Conservation (phyloP, 192 early-diverging fungal species). For the Fimicolochytrium jonesii region DNA sequence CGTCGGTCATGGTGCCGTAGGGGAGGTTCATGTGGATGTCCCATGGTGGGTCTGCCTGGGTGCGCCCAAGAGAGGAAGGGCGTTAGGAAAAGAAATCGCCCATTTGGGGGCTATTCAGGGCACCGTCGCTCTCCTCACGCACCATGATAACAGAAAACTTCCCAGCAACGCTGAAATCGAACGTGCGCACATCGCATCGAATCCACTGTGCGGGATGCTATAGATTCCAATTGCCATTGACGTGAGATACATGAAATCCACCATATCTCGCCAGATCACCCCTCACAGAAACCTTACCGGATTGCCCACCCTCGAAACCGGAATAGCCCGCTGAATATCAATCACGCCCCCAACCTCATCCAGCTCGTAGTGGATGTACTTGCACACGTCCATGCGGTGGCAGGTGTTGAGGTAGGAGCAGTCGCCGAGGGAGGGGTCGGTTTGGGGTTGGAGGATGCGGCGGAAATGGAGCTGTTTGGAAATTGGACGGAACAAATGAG, state of each 20-base stretch:
- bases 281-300: conserved; percentile 13
- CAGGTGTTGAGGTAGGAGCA: conserved; percentile 67
- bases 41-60: conserved; percentile 58
- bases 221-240: too few species aligned
- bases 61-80: too few species aligned
- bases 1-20: conserved; percentile 64
- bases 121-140: too few species aligned
- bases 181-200: conserved; percentile 54
- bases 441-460: conserved; percentile 44
- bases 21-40: conserved; percentile 64
- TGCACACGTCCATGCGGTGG: conserved; percentile 58
- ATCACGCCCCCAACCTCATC: conserved; percentile 31
- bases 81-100: too few species aligned
- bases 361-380: conserved; percentile 60
- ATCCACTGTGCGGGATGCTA: conserved; percentile 60
- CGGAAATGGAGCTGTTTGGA: conserved; percentile 45
- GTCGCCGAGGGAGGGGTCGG: conserved; percentile 51
- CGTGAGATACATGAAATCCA: too few species aligned
- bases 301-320: conserved; percentile 11
- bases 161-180: conserved; percentile 51
- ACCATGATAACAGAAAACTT: conserved; percentile 59
- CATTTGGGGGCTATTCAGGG: too few species aligned
- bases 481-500: neutral
- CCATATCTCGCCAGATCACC: too few species aligned
- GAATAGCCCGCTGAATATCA: conserved; percentile 16